These are phyloP conservation scores for Davidsoniella neocaledoniae DNA, from an alignment of 2,329 filamentous ascomycete genomes.

Conservation along the genomic window DNA sequence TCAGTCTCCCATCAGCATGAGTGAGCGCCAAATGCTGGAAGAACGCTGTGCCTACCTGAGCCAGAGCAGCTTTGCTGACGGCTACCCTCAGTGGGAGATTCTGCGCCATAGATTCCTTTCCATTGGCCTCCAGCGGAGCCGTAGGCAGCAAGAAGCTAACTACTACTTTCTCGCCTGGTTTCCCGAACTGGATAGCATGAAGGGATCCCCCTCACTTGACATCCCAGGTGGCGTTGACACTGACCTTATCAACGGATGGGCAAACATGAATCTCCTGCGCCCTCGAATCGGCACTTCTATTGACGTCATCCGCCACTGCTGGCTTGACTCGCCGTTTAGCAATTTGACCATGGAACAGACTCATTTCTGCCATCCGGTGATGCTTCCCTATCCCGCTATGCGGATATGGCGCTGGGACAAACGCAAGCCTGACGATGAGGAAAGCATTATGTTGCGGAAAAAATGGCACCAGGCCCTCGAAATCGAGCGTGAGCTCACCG, in stretches of 20 bases:
- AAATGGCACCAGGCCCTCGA: constrained; percentile 1
- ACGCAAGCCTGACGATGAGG: neutral
- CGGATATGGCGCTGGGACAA: constrained; percentile 5
- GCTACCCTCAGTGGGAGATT: neutral
- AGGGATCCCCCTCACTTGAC: neutral
- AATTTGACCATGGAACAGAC: neutral
- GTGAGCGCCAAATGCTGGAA: neutral
- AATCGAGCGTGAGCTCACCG: neutral
- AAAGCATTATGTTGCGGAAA: neutral
- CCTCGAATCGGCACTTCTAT: neutral
- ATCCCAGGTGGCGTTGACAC: neutral
- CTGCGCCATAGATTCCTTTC: neutral
- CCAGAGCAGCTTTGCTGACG: neutral
- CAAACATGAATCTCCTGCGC: neutral
- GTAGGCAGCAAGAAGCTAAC: no score
- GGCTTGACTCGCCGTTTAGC: neutral
- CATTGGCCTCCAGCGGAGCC: neutral
- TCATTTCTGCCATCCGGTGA: constrained; percentile 1
- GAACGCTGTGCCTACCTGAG: neutral
- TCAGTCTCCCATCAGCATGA: no score
- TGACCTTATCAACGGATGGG: constrained; percentile 3
- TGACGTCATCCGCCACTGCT: neutral
- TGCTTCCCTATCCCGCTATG: neutral
- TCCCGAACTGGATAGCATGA: neutral
- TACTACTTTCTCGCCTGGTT: neutral